phyloP scores from a whole-genome alignment of 2,329 filamentous ascomycete genomes.

The Daldinia sp. region DNA sequence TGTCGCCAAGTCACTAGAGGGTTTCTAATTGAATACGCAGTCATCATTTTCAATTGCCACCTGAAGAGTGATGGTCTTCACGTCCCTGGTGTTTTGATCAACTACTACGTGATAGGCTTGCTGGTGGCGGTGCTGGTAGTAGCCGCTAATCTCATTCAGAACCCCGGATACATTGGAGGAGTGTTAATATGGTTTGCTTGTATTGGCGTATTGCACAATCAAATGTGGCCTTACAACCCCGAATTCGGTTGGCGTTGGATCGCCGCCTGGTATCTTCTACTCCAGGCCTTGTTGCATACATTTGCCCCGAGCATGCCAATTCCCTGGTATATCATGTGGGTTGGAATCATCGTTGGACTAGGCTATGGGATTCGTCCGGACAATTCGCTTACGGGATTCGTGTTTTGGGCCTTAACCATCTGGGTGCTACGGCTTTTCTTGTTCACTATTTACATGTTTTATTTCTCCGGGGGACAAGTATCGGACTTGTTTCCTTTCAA shows the following conservation, averaged over 20 bases:
- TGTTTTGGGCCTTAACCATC: not conserved
- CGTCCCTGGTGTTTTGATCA: not conserved
- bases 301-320: not conserved
- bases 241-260: not conserved
- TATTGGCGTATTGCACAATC: not conserved
- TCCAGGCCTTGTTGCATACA: not conserved
- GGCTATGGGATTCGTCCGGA: not conserved
- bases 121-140: not conserved
- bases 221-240: not conserved
- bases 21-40: not conserved
- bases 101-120: not conserved
- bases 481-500: not conserved
- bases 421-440: not conserved
- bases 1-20: not conserved
- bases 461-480: not conserved
- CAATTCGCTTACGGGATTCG: not conserved
- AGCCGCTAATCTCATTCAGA: not conserved
- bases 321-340: not conserved
- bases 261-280: not conserved
- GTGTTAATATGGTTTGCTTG: not conserved
- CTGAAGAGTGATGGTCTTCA: not conserved
- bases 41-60: not conserved
- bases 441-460: not conserved
- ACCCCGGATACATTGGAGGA: not conserved
- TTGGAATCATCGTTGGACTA: not conserved